Conservation (phyloP, 176 grass and related monocot species). For the Oryza coarctata region DNA sequence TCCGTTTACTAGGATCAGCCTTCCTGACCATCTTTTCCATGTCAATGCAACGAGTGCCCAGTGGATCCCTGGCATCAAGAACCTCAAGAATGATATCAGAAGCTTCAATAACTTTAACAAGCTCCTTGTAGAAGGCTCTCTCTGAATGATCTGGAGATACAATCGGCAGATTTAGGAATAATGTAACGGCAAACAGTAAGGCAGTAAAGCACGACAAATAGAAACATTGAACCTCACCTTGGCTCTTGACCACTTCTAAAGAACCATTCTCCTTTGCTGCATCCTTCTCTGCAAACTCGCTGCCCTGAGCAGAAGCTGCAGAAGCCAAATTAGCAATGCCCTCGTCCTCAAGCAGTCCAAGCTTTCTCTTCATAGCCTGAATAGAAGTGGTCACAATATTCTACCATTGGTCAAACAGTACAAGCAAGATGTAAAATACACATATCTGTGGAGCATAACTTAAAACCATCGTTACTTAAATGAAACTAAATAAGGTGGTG, state of each 20-base stretch:
- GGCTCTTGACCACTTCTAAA: conserved; percentile 45
- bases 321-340: conserved; percentile 57
- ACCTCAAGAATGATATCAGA: conserved; percentile 93
- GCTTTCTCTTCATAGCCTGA: conserved; percentile 84
- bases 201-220: neutral
- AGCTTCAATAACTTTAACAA: conserved; percentile 91
- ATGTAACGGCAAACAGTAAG: neutral
- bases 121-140: conserved; percentile 94
- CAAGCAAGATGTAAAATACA: neutral
- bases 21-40: conserved; percentile 89
- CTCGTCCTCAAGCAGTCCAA: conserved; percentile 63
- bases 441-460: neutral
- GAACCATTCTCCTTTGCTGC: conserved; percentile 34
- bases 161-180: neutral
- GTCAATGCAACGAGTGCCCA: conserved; percentile 75
- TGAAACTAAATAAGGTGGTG: neutral
- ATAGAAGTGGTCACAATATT: neutral
- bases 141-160: conserved; percentile 73
- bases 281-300: conserved; percentile 43
- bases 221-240: conserved; percentile 53
- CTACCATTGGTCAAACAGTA: neutral
- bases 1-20: conserved; percentile 67
- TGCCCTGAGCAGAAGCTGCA: conserved; percentile 42
- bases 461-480: neutral
- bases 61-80: conserved; percentile 82